A percentile compares a stretch with the other conserved stretches of the same genome.
These are phyloP conservation scores for Talaromyces sp. DNA, from an alignment of 2,329 filamentous ascomycete species.

Conservation along the genomic window DNA sequence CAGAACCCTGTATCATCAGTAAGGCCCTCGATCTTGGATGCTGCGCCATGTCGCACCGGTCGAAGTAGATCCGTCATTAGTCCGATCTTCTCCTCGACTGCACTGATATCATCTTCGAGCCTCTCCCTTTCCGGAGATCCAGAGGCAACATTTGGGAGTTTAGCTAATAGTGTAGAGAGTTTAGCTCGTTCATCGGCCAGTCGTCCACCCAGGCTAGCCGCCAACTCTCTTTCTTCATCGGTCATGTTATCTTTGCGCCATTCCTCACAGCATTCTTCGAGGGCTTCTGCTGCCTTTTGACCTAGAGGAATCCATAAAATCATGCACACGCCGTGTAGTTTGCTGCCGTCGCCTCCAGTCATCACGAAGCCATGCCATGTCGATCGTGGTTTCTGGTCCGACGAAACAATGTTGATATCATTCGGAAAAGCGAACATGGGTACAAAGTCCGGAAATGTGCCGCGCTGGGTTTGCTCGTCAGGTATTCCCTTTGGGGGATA, in stretches of 20 bases:
- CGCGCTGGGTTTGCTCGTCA: conserved; percentile 74
- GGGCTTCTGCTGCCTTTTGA: conserved; percentile 71
- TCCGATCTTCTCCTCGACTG: conserved; percentile 93
- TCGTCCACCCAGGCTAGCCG: conserved; percentile 82
- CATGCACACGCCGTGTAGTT: conserved; percentile 84
- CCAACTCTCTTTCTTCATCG: conserved; percentile 91
- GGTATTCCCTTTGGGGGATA: conserved; percentile 80
- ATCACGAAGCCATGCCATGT: conserved; percentile 99
- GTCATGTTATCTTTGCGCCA: conserved; percentile 94
- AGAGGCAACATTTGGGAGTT: conserved; percentile 72
- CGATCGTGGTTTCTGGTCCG: conserved; percentile 87
- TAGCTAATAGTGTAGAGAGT: conserved; percentile 78
- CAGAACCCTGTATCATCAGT: conserved; percentile 94
- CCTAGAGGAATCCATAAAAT: conserved; percentile 90
- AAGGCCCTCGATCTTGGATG: conserved; percentile 93
- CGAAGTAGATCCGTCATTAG: conserved; percentile 95
- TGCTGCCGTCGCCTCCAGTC: conserved; percentile 88
- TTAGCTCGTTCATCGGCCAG: conserved; percentile 83
- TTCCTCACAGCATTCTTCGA: conserved; percentile 69
- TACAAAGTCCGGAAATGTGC: conserved; percentile 91
- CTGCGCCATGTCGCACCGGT: conserved; percentile 86
- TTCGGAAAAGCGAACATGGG: conserved; percentile 99
- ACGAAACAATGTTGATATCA: conserved; percentile 93
- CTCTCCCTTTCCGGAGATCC: conserved; percentile 75
- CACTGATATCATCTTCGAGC: conserved; percentile 89